phyloP scores from a whole-genome alignment of 768 basidiomycete genomes.

The Tricholoma flavovirens region DNA sequence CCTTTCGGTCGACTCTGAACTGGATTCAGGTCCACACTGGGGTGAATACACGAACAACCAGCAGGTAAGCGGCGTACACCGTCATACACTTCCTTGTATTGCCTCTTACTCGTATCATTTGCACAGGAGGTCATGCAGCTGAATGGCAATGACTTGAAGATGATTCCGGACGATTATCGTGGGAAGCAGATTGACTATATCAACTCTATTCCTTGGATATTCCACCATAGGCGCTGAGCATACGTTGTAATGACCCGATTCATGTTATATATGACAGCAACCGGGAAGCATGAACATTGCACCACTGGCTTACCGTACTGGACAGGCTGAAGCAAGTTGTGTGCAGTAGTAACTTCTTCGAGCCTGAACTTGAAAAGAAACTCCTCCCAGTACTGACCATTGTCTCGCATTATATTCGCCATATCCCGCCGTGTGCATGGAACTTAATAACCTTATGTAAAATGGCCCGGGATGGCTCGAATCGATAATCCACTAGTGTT shows the following conservation, averaged over 20 bases:
- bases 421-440: too few relatives aligned
- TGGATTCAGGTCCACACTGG: slow-evolving; percentile 18
- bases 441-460: too few relatives aligned
- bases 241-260: neutral
- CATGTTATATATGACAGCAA: too few relatives aligned
- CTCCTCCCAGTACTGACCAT: too few relatives aligned
- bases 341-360: too few relatives aligned
- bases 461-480: too few relatives aligned
- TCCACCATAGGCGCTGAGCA: slow-evolving; percentile 19
- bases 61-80: neutral
- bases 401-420: too few relatives aligned
- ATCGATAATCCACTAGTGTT: too few relatives aligned
- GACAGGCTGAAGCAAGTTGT: too few relatives aligned
- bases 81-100: neutral
- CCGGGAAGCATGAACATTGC: too few relatives aligned
- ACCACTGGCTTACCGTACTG: too few relatives aligned
- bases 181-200: slow-evolving; percentile 22
- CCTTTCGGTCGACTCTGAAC: slow-evolving; percentile 2
- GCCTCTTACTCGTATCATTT: neutral
- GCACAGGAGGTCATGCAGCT: slow-evolving; percentile 21
- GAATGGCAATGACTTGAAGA: slow-evolving; percentile 20
- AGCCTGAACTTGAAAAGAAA: too few relatives aligned
- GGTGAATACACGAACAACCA: slow-evolving; percentile 14
- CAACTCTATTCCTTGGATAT: slow-evolving; percentile 17
- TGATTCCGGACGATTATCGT: slow-evolving; percentile 25